phyloP scores from a whole-genome alignment of 805 yeast genomes.

The Candida golubevii region DNA sequence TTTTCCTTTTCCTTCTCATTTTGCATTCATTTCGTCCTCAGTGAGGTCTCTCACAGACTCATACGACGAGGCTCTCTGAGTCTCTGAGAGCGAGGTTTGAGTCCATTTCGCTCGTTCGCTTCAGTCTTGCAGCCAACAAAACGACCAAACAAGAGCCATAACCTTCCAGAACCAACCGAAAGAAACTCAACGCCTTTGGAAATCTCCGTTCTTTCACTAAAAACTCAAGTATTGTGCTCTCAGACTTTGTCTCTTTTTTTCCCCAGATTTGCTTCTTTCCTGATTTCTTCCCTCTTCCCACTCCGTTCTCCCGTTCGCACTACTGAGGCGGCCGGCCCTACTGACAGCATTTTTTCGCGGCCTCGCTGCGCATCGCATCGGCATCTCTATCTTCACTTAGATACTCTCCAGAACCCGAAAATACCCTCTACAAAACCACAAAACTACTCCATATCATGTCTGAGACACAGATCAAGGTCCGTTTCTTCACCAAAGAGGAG shows the following conservation, averaged over 20 bases:
- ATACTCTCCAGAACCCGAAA: not conserved
- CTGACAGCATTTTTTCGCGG: not conserved
- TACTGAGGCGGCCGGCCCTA: not conserved
- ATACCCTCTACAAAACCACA: slow-evolving; percentile 1
- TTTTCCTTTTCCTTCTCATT: no score
- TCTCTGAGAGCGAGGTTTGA: no score
- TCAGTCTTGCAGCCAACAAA: no score
- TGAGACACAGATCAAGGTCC: slow-evolving; percentile 69
- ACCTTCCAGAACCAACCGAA: no score
- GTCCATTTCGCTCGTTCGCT: no score
- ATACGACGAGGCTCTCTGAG: no score
- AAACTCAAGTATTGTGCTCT: no score
- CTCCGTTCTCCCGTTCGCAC: not conserved
- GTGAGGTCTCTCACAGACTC: no score
- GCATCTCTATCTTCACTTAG: slow-evolving; percentile 8
- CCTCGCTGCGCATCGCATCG: slow-evolving; percentile 3
- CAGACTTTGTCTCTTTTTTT: not conserved
- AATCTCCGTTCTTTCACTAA: no score
- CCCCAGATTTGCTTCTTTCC: not conserved
- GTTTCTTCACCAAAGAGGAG: slow-evolving; percentile 81
- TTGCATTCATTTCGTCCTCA: no score
- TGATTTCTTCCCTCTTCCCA: not conserved
- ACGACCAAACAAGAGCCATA: no score
- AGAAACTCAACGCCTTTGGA: no score
- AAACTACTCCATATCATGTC: slow-evolving; percentile 9